These are phyloP conservation scores for Senecio squalidus DNA, from an alignment of 140 eudicot genomes.

Conservation along the genomic window DNA sequence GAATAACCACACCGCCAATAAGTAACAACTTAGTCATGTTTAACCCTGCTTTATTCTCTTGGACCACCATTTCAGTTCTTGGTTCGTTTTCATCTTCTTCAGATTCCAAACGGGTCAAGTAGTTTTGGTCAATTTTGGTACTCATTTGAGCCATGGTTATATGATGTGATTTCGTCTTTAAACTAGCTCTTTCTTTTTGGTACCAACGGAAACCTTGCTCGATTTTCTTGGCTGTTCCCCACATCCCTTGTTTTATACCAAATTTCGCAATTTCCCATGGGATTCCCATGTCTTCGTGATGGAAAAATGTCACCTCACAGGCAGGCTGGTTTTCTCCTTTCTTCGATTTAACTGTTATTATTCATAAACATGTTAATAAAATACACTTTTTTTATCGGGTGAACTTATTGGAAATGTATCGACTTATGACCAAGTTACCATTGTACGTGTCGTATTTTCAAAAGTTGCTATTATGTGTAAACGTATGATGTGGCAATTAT, in stretches of 20 bases:
- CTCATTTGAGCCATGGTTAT: constrained; percentile 62
- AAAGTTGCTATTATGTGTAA: too few species aligned
- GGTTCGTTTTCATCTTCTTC: constrained; percentile 21
- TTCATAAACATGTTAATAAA: neutral
- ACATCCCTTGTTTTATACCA: constrained; percentile 80
- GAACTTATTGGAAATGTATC: too few species aligned
- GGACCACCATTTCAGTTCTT: constrained; percentile 22
- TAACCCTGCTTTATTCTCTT: constrained; percentile 39
- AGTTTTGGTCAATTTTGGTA: constrained; percentile 48
- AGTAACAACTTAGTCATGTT: constrained; percentile 56
- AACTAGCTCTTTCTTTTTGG: constrained; percentile 46
- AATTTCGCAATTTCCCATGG: constrained; percentile 84
- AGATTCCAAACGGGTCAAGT: constrained; percentile 35
- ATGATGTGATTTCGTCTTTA: constrained; percentile 38
- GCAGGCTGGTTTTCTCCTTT: constrained; percentile 53
- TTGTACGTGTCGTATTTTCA: too few species aligned
- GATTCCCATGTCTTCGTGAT: constrained; percentile 91
- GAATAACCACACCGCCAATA: constrained; percentile 56
- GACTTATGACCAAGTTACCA: too few species aligned
- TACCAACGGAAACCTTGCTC: constrained; percentile 75
- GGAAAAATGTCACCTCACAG: constrained; percentile 74
- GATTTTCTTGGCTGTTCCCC: constrained; percentile 72
- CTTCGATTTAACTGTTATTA: constrained; percentile 48
- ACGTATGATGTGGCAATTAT: too few species aligned
- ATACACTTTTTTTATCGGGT: too few species aligned